Conservation (phyloP, 1,284 basidiomycete genomes). For the Cryptococcus sp. region DNA sequence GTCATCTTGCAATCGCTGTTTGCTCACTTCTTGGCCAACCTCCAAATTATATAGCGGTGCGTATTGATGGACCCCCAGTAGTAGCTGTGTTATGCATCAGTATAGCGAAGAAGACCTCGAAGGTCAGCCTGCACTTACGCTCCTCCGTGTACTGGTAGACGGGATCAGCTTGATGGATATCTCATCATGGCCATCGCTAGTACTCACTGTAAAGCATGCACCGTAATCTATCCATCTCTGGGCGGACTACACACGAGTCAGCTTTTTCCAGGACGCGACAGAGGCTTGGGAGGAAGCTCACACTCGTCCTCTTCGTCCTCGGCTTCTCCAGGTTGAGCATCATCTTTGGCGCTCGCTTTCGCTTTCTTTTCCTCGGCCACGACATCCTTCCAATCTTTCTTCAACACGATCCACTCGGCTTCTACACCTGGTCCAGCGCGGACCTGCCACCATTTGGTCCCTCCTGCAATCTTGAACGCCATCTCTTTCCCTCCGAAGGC, state of each 20-base stretch:
- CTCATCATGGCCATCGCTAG: no score
- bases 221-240: conserved; percentile 79
- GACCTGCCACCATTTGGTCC: conserved; percentile 96
- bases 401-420: conserved; percentile 83
- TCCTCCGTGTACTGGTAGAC: conserved; percentile 62
- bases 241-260: conserved; percentile 45
- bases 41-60: conserved; percentile 74
- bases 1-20: conserved; percentile 25
- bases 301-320: conserved; percentile 15
- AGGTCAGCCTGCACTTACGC: conserved; percentile 29
- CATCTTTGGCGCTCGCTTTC: conserved; percentile 23
- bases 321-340: conserved; percentile 26
- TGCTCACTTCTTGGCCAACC: conserved; percentile 37
- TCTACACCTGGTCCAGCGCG: conserved; percentile 75
- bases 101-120: background rate
- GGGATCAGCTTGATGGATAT: background rate
- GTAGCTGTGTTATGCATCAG: conserved; percentile 36
- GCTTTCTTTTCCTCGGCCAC: conserved; percentile 21
- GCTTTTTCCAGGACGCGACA: background rate
- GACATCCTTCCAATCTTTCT: conserved; percentile 55
- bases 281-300: no score
- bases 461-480: conserved; percentile 75
- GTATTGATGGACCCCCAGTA: conserved; percentile 60
- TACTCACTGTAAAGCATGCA: conserved; percentile 71
- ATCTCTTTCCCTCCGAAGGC: conserved; percentile 81